Percentiles rank a stretch among this genome's conserved stretches.
Conservation (phyloP, 441 rosid genomes). For the Geranium incanum region DNA sequence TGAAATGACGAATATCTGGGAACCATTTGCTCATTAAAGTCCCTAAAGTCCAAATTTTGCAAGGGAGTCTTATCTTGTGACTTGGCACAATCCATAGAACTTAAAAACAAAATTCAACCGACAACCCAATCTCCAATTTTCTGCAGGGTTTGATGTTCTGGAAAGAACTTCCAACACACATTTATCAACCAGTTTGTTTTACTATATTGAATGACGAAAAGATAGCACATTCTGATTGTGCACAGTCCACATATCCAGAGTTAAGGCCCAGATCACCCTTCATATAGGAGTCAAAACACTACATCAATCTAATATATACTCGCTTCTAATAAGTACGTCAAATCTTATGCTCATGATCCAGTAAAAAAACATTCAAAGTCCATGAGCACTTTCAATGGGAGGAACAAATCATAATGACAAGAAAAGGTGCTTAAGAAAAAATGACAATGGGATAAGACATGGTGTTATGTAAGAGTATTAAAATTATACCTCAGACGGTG, state of each 20-base stretch:
- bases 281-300: background rate
- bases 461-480: background rate
- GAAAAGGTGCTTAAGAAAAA: background rate
- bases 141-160: background rate
- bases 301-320: background rate
- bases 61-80: background rate
- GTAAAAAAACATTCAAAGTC: background rate
- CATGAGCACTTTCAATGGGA: background rate
- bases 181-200: background rate
- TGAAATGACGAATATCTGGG: background rate
- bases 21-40: background rate
- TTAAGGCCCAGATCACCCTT: background rate
- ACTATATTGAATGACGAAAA: background rate
- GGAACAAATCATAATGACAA: background rate
- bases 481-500: slow-evolving; percentile 9
- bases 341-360: background rate
- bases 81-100: background rate
- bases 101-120: background rate
- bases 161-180: background rate
- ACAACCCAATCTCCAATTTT: background rate
- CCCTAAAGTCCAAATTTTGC: background rate
- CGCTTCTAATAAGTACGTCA: background rate
- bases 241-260: background rate
- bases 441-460: background rate
- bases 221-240: background rate